Evolutionary conservation across 352 stramenopile genomes (phyloP).

Genomic region (Phytopythium helicoides): DNA sequence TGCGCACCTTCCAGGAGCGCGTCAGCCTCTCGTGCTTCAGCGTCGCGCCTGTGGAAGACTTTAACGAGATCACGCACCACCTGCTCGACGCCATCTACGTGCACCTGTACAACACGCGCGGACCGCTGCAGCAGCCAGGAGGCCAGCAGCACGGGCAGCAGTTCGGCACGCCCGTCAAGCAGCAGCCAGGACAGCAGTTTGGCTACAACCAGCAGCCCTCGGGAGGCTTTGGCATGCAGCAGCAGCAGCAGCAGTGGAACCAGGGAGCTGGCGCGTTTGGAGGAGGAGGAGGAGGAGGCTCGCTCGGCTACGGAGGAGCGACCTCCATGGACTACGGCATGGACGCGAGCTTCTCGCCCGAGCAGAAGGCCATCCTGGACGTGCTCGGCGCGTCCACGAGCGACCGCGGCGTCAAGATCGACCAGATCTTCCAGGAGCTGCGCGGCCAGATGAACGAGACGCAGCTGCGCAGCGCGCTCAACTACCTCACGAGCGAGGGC

Average conservation of each 20-base stretch:
- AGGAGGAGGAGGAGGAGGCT: slow-evolving; percentile 10
- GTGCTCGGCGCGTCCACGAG: slow-evolving; percentile 66
- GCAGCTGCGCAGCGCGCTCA: slow-evolving; percentile 63
- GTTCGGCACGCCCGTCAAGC: slow-evolving; percentile 41
- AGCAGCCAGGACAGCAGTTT: slow-evolving; percentile 5
- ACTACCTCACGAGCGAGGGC: slow-evolving; percentile 85
- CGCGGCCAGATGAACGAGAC: slow-evolving; percentile 61
- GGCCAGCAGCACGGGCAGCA: slow-evolving; percentile 1
- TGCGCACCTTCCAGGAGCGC: slow-evolving; percentile 91
- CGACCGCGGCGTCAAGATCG: slow-evolving; percentile 75
- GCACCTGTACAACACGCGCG: slow-evolving; percentile 85
- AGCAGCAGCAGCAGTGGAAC: slow-evolving; percentile 26
- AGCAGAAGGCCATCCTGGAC: slow-evolving; percentile 80
- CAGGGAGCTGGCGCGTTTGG: slow-evolving; percentile 11
- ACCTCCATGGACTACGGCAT: slow-evolving; percentile 58
- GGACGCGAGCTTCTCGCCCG: slow-evolving; percentile 72
- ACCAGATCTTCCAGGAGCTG: slow-evolving; percentile 72
- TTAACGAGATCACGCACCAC: slow-evolving; percentile 96
- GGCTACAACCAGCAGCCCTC: slow-evolving; percentile 27
- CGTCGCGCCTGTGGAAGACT: slow-evolving; percentile 81
- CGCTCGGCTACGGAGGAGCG: slow-evolving; percentile 4
- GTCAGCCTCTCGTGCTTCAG: slow-evolving; percentile 86
- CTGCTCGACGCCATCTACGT: slow-evolving; percentile 93
- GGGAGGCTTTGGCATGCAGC: slow-evolving; percentile 19
- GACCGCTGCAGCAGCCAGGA: slow-evolving; percentile 32